phyloP scores from a whole-genome alignment of 2,329 filamentous ascomycete genomes.

The Dendrostoma leiphaemia region DNA sequence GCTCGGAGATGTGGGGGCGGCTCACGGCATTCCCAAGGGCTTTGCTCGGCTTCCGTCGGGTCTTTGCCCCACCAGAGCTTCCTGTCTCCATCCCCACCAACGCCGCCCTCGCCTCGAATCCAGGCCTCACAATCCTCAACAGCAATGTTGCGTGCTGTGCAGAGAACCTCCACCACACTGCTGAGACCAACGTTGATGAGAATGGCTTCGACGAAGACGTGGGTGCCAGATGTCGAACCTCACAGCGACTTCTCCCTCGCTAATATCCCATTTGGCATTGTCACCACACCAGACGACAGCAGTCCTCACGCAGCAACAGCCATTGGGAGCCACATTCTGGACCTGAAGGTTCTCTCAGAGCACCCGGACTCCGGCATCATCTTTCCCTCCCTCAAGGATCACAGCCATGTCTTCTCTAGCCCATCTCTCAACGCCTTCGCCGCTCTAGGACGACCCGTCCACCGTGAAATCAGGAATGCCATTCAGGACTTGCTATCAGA shows the following conservation, averaged over 20 bases:
- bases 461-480: slow-evolving; percentile 66
- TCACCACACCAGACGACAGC: slow-evolving; percentile 49
- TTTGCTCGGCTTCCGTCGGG: slow-evolving; percentile 6
- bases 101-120: background rate
- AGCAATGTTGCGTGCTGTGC: no score
- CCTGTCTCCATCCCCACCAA: background rate
- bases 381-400: slow-evolving; percentile 21
- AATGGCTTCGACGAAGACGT: slow-evolving; percentile 21
- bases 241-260: slow-evolving; percentile 68
- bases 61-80: background rate
- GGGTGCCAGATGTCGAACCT: slow-evolving; percentile 30
- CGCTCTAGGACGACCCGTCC: slow-evolving; percentile 64
- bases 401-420: slow-evolving; percentile 24
- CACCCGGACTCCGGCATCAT: slow-evolving; percentile 53
- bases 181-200: background rate
- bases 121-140: no score
- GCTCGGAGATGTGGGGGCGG: slow-evolving; percentile 11
- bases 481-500: slow-evolving; percentile 65
- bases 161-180: no score
- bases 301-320: slow-evolving; percentile 58
- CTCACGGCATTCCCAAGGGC: background rate
- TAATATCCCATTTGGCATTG: slow-evolving; percentile 77
- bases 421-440: slow-evolving; percentile 59
- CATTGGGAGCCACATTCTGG: slow-evolving; percentile 66
- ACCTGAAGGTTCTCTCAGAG: slow-evolving; percentile 60